Base-by-base conservation (phyloP, 768 basidiomycete species). In the Podaxis rugospora region DNA sequence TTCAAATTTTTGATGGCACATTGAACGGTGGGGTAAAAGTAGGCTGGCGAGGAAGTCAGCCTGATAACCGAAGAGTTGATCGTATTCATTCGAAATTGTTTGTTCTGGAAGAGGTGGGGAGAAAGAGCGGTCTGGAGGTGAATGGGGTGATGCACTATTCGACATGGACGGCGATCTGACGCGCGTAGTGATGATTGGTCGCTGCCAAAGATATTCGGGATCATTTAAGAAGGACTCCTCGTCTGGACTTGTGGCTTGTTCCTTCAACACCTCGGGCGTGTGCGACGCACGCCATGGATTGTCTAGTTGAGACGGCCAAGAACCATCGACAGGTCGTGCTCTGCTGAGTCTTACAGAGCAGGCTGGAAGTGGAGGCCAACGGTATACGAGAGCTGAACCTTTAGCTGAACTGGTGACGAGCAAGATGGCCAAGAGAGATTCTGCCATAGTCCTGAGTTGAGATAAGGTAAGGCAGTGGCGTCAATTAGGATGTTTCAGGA, bases 1-100 rank as follows among this genome's bases (percentile, higher is more conserved):
- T 70, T 96, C 94, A 69, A 97, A 98, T 68, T 93, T 93, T 71
- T 93, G 92, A 72, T 99, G 93, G 67, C 94, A 97, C 72, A 95
- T 85, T 13, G 86, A 80, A 32, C 78, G 75, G 49, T 86, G 81
- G 0, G 96, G 95, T 62, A 89, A 90, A 2, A 98, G 79, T 65
- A 96, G 76, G 47, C 82, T 82, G 25, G 92, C 91, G 32, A 98
- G 79, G 68, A 93, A 91, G 62, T 90, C 88, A 5, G 89, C 77
- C 3, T 89, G 83, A 71, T 91, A 95, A 2, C 89, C 90, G 51
- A 98, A 82, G n/a, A 93, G 75, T 62, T 76, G 74, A 66, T 88
- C 84, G 66, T 90, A 89, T 63, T 87, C 84, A 58, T 78, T 72
- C 13, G 69, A 66, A n/a, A 65, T 59, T 16, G 75, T 59, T 13